Base-by-base conservation (phyloP, 1,284 basidiomycete genomes). In the Pseudozyma thailandica region DNA sequence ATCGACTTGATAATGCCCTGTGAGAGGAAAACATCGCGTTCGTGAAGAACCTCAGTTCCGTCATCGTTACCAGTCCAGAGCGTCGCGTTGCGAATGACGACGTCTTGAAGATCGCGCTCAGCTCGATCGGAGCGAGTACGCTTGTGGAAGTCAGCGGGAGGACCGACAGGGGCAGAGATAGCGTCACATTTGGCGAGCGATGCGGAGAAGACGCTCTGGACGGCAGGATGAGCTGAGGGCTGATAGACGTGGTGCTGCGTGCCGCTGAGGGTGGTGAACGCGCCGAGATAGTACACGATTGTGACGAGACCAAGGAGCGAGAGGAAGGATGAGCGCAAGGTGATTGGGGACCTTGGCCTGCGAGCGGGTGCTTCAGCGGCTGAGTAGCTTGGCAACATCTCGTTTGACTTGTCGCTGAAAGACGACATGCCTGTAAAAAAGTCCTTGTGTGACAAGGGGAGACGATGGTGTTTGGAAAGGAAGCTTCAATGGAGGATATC, bases 31-130 rank as follows among this genome's bases (percentile, higher is more conserved):
- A 87, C 66, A 25, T 82, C 84, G 7, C 76, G 74, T 6, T 76
- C 90, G 26, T 86, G 83, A 18, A 91, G 80, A 33, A 91, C 84
- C 72, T 90, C 88, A 18, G 86, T 87, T 6, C 89, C 89, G 49
- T 89, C 87, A 31, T 88, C 83, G 43, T 86, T 87, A 18, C 92
- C 92, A 0, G 91, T 92, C 87, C 92, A 92, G 18, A 95, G 86
- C 0, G 88, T 89, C 2, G 88, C 91, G 81, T 94, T 93, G 79
- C 86, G 86, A 72, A 94, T 89, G 73, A 90, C 85, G 7, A 89
- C 88, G 4, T 89, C 84, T 37, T 86, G 86, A 0, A 45, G 23
- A 3, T 89, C 89, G 6, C 84, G 82, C 51, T 90, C 91, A 74
- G 87, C 91, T 38, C 92, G 85, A 78, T 94, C 92, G 6, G 89